Conservation (phyloP, 1,139 yeast species). For the Taiozyma sp. region DNA sequence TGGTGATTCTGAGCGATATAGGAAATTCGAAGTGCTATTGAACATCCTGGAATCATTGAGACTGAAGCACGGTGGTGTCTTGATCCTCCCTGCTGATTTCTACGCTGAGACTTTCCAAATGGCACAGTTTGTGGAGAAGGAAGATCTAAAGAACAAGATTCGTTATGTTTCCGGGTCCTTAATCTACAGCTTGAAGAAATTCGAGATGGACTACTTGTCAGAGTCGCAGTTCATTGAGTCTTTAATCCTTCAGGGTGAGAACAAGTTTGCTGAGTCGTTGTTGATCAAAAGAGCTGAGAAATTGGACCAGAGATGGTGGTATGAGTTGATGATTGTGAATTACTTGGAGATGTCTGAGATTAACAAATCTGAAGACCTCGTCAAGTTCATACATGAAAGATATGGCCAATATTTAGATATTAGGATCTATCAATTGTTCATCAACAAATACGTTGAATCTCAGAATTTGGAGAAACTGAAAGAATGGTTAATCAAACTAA, state of each 20-base stretch:
- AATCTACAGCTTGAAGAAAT: slow-evolving; percentile 15
- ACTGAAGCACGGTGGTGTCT: slow-evolving; percentile 4
- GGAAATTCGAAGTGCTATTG: slow-evolving; percentile 11
- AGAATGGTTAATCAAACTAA: slow-evolving; percentile 11
- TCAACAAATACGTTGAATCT: slow-evolving; percentile 10
- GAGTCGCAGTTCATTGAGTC: slow-evolving; percentile 22
- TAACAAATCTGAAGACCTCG: slow-evolving; percentile 23
- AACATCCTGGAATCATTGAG: slow-evolving; percentile 10
- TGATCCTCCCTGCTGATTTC: slow-evolving; percentile 11
- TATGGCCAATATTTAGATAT: slow-evolving; percentile 14
- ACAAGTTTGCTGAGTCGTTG: slow-evolving; percentile 24
- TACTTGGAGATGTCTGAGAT: slow-evolving; percentile 26
- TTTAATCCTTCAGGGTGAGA: slow-evolving; percentile 24
- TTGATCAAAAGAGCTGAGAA: slow-evolving; percentile 23
- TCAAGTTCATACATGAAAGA: slow-evolving; percentile 1
- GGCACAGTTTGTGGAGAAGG: slow-evolving; percentile 14
- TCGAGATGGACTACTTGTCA: slow-evolving; percentile 18
- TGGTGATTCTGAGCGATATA: slow-evolving; percentile 6
- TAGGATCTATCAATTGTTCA: slow-evolving; percentile 15
- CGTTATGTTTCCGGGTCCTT: slow-evolving; percentile 16
- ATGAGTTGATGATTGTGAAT: slow-evolving; percentile 30
- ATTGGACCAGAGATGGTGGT: slow-evolving; percentile 33
- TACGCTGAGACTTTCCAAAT: slow-evolving; percentile 17
- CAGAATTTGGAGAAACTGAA: slow-evolving; percentile 7
- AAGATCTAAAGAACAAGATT: slow-evolving; percentile 9